These are phyloP conservation scores for Picea abies DNA, from an alignment of 83 land plant species.

Conservation along the genomic window DNA sequence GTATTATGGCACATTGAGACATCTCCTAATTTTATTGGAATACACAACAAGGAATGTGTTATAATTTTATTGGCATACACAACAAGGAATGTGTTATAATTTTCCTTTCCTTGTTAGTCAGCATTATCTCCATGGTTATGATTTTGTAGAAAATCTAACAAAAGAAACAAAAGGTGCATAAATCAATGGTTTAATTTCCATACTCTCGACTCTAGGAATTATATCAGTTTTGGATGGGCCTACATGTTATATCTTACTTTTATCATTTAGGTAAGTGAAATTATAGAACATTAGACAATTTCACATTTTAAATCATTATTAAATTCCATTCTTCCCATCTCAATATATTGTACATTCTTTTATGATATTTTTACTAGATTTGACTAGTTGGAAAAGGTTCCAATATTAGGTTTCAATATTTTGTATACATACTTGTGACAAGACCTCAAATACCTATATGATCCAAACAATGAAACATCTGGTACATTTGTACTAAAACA, in stretches of 20 bases:
- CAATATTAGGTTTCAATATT: too few species aligned
- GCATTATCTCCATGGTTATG: constrained; percentile 90
- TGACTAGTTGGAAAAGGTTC: not conserved
- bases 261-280: constrained; percentile 75
- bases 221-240: constrained; percentile 88
- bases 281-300: not conserved
- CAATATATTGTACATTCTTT: not conserved
- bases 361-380: not conserved
- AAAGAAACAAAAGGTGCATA: constrained; percentile 95
- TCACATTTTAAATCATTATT: not conserved
- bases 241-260: constrained; percentile 82
- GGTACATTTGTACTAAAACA: constrained; percentile 87
- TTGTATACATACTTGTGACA: not conserved
- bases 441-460: constrained; percentile 71
- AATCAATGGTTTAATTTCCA: constrained; percentile 56
- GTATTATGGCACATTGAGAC: constrained; percentile 73
- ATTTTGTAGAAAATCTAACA: constrained; percentile 90
- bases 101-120: constrained; percentile 83
- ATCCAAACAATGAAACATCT: constrained; percentile 82
- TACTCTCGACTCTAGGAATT: constrained; percentile 83
- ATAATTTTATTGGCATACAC: constrained; percentile 70
- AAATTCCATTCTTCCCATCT: not conserved
- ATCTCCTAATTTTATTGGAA: constrained; percentile 54
- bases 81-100: constrained; percentile 58
- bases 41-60: constrained; percentile 53